These are phyloP conservation scores for Paradendryphiella salina DNA, from an alignment of 2,329 filamentous ascomycete genomes.

Conservation along the genomic window DNA sequence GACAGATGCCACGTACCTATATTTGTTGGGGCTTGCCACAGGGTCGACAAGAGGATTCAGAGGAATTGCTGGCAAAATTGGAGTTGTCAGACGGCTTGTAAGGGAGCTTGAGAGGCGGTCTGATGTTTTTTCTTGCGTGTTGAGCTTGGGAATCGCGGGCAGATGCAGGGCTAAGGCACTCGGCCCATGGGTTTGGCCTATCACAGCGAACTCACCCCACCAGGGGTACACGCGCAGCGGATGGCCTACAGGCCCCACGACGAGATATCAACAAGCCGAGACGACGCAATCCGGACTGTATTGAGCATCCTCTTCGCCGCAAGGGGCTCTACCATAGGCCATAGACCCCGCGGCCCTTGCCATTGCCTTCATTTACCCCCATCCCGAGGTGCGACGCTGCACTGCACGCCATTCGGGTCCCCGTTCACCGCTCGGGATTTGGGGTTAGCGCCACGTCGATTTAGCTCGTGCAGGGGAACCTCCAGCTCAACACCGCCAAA, in stretches of 20 bases:
- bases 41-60: conserved; percentile 13
- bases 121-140: conserved; percentile 45
- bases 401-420: conserved; percentile 31
- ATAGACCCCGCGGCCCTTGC: background rate
- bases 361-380: background rate
- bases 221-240: conserved; percentile 18
- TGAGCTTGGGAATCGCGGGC: conserved; percentile 33
- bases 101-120: conserved; percentile 37
- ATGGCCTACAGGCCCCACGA: conserved; percentile 9
- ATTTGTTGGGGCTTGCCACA: conserved; percentile 30
- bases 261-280: conserved; percentile 4
- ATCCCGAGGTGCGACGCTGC: conserved; percentile 11
- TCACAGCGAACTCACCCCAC: conserved; percentile 7
- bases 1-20: conserved; percentile 42
- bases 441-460: conserved; percentile 31
- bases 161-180: conserved; percentile 26
- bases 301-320: background rate
- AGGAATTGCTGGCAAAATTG: conserved; percentile 19
- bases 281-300: conserved; percentile 3
- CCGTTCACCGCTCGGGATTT: conserved; percentile 39
- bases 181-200: conserved; percentile 15
- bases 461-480: conserved; percentile 30
- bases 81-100: conserved; percentile 28
- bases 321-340: background rate
- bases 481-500: conserved; percentile 38